phyloP scores from a whole-genome alignment of 2,329 filamentous ascomycete species.

The Cladophialophora carrionii region DNA sequence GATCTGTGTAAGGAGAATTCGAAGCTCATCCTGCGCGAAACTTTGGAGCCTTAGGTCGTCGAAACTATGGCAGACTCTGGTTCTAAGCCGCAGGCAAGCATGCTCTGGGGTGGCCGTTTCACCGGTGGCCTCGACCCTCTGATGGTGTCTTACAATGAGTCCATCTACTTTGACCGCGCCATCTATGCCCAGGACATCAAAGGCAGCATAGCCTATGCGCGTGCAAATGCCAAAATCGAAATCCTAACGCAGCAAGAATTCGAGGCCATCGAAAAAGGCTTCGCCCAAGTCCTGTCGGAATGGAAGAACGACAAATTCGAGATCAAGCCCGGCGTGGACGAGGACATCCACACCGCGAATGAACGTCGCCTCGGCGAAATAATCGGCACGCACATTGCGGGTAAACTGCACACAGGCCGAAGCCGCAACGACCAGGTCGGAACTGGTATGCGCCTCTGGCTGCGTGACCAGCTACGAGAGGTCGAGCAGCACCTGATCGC shows the following conservation, averaged over 20 bases:
- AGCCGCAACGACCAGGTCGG: slow-evolving; percentile 90
- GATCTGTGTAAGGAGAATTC: not conserved
- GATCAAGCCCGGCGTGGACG: slow-evolving; percentile 11
- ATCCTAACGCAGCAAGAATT: slow-evolving; percentile 77
- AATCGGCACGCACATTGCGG: slow-evolving; percentile 78
- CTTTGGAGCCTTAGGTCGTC: not conserved
- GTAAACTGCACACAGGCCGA: slow-evolving; percentile 86
- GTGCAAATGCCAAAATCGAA: slow-evolving; percentile 74
- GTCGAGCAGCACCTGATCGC: slow-evolving; percentile 71
- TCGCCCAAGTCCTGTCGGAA: slow-evolving; percentile 47
- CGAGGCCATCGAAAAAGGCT: slow-evolving; percentile 70
- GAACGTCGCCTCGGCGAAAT: slow-evolving; percentile 77
- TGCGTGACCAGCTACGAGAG: slow-evolving; percentile 71
- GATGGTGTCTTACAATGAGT: slow-evolving; percentile 81
- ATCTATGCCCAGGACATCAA: slow-evolving; percentile 81
- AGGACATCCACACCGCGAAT: slow-evolving; percentile 67
- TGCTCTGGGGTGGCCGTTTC: slow-evolving; percentile 42
- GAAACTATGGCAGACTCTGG: slow-evolving; percentile 4
- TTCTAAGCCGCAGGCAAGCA: slow-evolving; percentile 29
- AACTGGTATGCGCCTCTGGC: slow-evolving; percentile 88
- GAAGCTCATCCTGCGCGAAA: not conserved
- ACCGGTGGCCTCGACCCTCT: slow-evolving; percentile 79
- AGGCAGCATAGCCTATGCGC: slow-evolving; percentile 78
- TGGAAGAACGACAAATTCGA: slow-evolving; percentile 16
- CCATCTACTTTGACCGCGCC: slow-evolving; percentile 74